Base-by-base conservation (phyloP, 257 asterid genomes). In the Gardenia jasminoides region DNA sequence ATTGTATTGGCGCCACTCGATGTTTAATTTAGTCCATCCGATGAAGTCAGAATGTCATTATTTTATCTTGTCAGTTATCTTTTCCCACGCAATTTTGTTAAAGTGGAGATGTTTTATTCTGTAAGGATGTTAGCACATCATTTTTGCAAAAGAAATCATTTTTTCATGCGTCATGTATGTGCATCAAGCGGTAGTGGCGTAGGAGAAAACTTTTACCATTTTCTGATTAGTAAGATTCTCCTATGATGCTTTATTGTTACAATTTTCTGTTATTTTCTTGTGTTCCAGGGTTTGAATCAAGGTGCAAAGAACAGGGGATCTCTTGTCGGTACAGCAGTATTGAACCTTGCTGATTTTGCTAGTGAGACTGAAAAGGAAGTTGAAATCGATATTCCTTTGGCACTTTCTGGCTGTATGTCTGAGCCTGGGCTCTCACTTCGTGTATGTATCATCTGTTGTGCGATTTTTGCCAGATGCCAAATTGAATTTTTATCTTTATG, bases 271-370 rank as follows among this genome's bases (percentile, higher is more conserved):
- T 70, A 30, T 65, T 33, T 77, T 67, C 26, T 82, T 76, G 70
- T 83, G 74, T 48, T 76, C 77, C 87, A 95, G 98, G 91, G 88
- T 73, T 47, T 74, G 83, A 86, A 85, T 78, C 96, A 82, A 86
- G 98, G 91, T 44, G 79, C 84, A 13, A 96, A 90, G 84, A 91
- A 85, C 86, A 96, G 90, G 92, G 67, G 82, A 76, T 83, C 86
- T 9, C 68, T 87, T 52, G 52, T 96, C 75, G 98, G 97, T 71
- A 79, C 88, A 24, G 93, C 93, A 30, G 50, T 84, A 56, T 50
- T 93, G 86, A 96, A 92, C 82, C 94, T 96, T 75, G 95, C 97
- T 73, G 97, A 91, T 78, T 91, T 86, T 72, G 94, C 90, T 80
- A 83, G 89, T 80, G 91, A 85, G 90, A 75, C 72, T 75, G 91